These are phyloP conservation scores for Stromatinia cepivora DNA, from an alignment of 2,329 filamentous ascomycete species.

Conservation along the genomic window DNA sequence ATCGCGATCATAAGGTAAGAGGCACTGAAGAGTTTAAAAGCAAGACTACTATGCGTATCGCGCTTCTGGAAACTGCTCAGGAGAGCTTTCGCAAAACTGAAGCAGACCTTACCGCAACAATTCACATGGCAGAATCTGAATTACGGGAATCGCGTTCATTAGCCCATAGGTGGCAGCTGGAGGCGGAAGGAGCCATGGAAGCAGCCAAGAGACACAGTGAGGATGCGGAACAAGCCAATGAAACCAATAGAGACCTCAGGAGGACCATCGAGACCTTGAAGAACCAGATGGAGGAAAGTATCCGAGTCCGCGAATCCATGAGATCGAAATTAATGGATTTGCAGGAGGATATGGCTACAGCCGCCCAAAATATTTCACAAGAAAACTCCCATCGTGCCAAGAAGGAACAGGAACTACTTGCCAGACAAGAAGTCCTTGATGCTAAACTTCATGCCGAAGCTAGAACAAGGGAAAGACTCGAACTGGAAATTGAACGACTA, in stretches of 20 bases:
- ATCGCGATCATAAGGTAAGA: constrained; percentile 67
- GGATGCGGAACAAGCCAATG: constrained; percentile 56
- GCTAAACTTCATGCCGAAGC: constrained; percentile 74
- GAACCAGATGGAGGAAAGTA: constrained; percentile 80
- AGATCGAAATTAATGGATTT: constrained; percentile 80
- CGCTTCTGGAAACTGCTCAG: constrained; percentile 69
- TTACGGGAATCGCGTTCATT: constrained; percentile 58
- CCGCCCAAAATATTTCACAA: constrained; percentile 75
- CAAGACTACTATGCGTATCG: constrained; percentile 60
- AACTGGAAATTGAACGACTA: constrained; percentile 65
- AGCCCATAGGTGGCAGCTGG: constrained; percentile 59
- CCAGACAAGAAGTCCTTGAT: constrained; percentile 77
- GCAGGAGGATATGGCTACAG: constrained; percentile 81
- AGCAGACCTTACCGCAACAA: constrained; percentile 56
- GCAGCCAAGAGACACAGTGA: constrained; percentile 65
- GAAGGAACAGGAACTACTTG: constrained; percentile 76
- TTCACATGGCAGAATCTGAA: constrained; percentile 55
- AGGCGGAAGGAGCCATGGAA: constrained; percentile 60
- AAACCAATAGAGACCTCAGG: constrained; percentile 71
- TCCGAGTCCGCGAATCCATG: constrained; percentile 80
- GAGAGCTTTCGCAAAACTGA: constrained; percentile 55
- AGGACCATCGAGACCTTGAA: constrained; percentile 72
- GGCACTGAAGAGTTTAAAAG: constrained; percentile 55
- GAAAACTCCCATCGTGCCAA: constrained; percentile 79
- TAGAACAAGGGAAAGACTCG: constrained; percentile 65